phyloP scores from a whole-genome alignment of 805 yeast genomes.

The Suhomyces emberorum region DNA sequence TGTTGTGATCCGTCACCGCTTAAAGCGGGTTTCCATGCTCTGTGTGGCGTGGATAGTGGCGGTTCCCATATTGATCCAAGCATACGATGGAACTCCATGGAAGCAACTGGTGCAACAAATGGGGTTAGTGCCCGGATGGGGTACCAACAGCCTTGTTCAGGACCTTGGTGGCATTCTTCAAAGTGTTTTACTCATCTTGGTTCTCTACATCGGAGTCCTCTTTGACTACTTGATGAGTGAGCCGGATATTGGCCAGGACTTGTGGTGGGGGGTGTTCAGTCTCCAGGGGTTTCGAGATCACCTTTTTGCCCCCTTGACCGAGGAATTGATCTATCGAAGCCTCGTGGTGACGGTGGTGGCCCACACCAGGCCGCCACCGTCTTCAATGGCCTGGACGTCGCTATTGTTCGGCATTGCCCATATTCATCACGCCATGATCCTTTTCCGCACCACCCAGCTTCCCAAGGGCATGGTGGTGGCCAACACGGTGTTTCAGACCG shows the following conservation, averaged over 20 bases:
- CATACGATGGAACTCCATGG: slow-evolving; percentile 7
- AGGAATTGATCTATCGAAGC: slow-evolving; percentile 68
- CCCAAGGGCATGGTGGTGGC: slow-evolving; percentile 29
- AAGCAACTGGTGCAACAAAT: slow-evolving; percentile 11
- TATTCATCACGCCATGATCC: slow-evolving; percentile 63
- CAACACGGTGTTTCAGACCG: slow-evolving; percentile 48
- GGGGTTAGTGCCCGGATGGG: slow-evolving; percentile 38
- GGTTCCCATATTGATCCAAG: slow-evolving; percentile 27
- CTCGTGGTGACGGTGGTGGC: slow-evolving; percentile 28
- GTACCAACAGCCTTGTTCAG: slow-evolving; percentile 7
- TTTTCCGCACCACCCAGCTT: slow-evolving; percentile 25
- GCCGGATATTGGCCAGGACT: slow-evolving; percentile 12
- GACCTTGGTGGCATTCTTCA: slow-evolving; percentile 14
- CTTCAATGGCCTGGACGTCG: slow-evolving; percentile 43
- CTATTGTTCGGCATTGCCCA: slow-evolving; percentile 75
- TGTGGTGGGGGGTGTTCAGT: slow-evolving; percentile 18
- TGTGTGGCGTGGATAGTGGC: slow-evolving; percentile 26
- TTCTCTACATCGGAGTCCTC: slow-evolving; percentile 20
- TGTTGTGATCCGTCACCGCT: slow-evolving; percentile 38
- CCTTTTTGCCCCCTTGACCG: slow-evolving; percentile 72
- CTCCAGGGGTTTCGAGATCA: slow-evolving; percentile 52
- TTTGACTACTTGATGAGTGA: slow-evolving; percentile 10
- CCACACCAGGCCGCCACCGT: too few relatives aligned
- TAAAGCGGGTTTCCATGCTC: slow-evolving; percentile 32
- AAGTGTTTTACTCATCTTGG: slow-evolving; percentile 10